A percentile compares a stretch with the other conserved stretches of the same genome.
phyloP scores from a whole-genome alignment of 805 yeast genomes.

The Starmera quercuum region DNA sequence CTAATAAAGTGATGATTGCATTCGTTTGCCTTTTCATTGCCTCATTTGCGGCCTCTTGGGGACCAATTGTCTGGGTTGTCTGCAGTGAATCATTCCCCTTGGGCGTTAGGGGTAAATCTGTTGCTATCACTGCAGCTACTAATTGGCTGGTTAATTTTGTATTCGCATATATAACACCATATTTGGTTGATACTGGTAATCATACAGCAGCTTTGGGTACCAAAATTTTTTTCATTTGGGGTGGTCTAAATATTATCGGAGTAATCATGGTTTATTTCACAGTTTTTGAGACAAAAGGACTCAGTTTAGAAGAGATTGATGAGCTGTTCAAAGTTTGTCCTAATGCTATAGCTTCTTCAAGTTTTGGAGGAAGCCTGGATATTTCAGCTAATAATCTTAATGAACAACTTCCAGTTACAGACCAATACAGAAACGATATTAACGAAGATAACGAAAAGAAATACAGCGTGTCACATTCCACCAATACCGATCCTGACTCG shows the following conservation, averaged over 20 bases:
- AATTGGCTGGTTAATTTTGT: slow-evolving; percentile 76
- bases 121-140: slow-evolving; percentile 67
- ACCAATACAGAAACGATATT: too few species aligned
- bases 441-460: too few species aligned
- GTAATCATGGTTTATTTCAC: slow-evolving; percentile 54
- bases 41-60: slow-evolving; percentile 77
- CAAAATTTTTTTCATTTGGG: slow-evolving; percentile 76
- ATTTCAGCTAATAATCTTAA: slow-evolving; percentile 1
- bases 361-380: slow-evolving; percentile 24
- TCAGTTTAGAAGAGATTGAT: slow-evolving; percentile 76
- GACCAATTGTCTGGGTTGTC: slow-evolving; percentile 72
- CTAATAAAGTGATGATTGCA: slow-evolving; percentile 48
- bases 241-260: slow-evolving; percentile 55
- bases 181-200: slow-evolving; percentile 57
- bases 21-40: slow-evolving; percentile 71
- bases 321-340: slow-evolving; percentile 58
- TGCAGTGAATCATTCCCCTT: slow-evolving; percentile 62
- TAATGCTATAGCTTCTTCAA: slow-evolving; percentile 41
- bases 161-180: slow-evolving; percentile 72
- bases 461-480: too few species aligned
- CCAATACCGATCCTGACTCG: too few species aligned
- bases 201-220: slow-evolving; percentile 67
- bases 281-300: slow-evolving; percentile 75
- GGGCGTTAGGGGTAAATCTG: slow-evolving; percentile 70
- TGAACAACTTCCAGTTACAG: too few species aligned